Percentiles rank a stretch among this genome's conserved stretches.
These are phyloP conservation scores for Oryza longistaminata DNA, from an alignment of 176 grass and related monocot genomes.

Conservation along the genomic window DNA sequence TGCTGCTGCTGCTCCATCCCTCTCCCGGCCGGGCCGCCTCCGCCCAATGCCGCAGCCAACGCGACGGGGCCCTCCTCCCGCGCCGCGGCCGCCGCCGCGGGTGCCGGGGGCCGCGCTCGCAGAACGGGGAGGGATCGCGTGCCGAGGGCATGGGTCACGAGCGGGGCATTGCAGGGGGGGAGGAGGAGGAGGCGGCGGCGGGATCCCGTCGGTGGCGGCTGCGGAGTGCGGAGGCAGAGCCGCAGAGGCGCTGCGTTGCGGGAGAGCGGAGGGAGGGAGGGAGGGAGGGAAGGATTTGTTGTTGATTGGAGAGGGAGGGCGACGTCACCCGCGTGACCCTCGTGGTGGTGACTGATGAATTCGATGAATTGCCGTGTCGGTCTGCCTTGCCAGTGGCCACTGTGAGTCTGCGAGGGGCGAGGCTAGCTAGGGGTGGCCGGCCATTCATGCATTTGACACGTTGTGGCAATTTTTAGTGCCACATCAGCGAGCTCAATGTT, in stretches of 20 bases:
- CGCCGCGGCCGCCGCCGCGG: neutral
- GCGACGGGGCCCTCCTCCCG: neutral
- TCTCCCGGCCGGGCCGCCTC: slow-evolving; percentile 14
- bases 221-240: neutral
- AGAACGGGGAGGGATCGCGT: slow-evolving; percentile 27
- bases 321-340: neutral
- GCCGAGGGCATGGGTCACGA: slow-evolving; percentile 44
- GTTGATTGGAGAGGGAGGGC: neutral
- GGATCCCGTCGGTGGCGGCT: neutral
- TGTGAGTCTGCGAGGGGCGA: too few species aligned
- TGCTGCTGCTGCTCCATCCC: slow-evolving; percentile 37
- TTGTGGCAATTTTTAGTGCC: too few species aligned
- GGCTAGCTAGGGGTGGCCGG: too few species aligned
- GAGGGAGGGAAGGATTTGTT: neutral
- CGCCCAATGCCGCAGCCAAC: slow-evolving; percentile 19
- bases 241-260: neutral
- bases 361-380: neutral
- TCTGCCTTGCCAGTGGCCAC: too few species aligned
- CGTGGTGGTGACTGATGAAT: too few species aligned
- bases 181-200: neutral
- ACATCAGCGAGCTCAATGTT: too few species aligned
- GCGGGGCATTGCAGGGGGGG: slow-evolving; percentile 32
- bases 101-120: neutral
- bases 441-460: too few species aligned
- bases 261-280: neutral